Evolutionary conservation across 2,329 filamentous ascomycete genomes (phyloP), one percentile per base, ranked within the genome.

Genomic region (Pseudogymnoascus sp.): DNA sequence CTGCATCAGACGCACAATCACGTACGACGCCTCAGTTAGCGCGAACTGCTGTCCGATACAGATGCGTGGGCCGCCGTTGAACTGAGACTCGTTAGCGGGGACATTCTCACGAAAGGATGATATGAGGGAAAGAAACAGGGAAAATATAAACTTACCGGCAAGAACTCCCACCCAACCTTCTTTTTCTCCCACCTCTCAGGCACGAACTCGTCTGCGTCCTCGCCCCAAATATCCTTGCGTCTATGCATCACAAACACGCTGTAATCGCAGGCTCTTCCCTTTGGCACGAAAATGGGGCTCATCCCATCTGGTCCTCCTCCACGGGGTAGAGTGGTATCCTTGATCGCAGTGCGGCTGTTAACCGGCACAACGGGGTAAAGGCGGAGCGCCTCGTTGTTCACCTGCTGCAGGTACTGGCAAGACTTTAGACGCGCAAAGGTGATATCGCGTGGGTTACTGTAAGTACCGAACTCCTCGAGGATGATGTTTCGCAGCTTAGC

Each of bases 331-430:
- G 70, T 70, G 0, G 72, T 75, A 61, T 84, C 81, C 58, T 74
- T 73, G 17, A 75, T 73, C 2, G 82, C 80, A 25, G 71, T 67
- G 62, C 84, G 78, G 7, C 72, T 71, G 69, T 86, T 86, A 42
- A 77, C 66, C 1, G 83, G 82, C 9, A 85, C 81, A 5, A 81
- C 74, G 2, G 82, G 81, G 65, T 82, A 78, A 0, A 83, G 66
- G 9, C 82, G 80, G 4, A 85, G 76, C 2, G 80, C 76, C 70
- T 73, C 71, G 17, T 70, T 72, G 6, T 67, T 66, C 33, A 68
- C 68, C 29, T 68, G 55, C 27, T 70, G 70, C 9, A 73, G 63
- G 51, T 72, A 73, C 48, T 65, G 62, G 25, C 70, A 72, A 9
- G 36, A 33, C 59, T 72, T 72, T 13, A 73, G 65, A 17, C 63